Base-by-base conservation (phyloP, 306 rosid genomes). In the Oxytropis ochrocephala region DNA sequence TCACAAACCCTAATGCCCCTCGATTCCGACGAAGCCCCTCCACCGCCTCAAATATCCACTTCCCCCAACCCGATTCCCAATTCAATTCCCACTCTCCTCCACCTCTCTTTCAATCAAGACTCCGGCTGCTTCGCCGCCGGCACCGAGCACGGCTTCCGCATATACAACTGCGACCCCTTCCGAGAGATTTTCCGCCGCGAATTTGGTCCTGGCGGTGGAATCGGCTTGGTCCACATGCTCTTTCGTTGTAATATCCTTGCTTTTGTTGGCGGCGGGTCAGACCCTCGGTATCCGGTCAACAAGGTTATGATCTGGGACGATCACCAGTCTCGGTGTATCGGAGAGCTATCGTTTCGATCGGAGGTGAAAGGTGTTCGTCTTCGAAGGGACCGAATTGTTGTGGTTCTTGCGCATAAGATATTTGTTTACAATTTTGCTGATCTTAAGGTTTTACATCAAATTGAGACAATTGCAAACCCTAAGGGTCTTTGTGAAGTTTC, bases 291-390 rank as follows among this genome's bases (percentile, higher is more conserved):
- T 32, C 83, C 97, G n/a, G 33, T 74, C 1, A 83, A 85, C 68
- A 88, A 88, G 79, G 96, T 91, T 39, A 91, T 88, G 89, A 83
- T 91, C 14, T 91, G 97, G 97, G 91, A 91, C 76, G 85, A 88
- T 61, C 80, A 83, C 53, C 78, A 80, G 65, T 80, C 88, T 0
- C 79, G 89, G 13, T 91, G 91, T 72, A 82, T 85, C 57, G 86
- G 86, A 33, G 94, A 87, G 74, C 87, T 91, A 3, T 80, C 94
- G 0, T 91, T 89, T 62, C 83, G 97, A 0, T 82, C 97, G 1
- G 86, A 89, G 29, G 96, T 91, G 3, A 85, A 83, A 46, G 81
- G 86, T 1, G 85, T 91, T 56, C 78, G 84, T 5, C 91, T 91
- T 68, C 76, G 87, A 4, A 46, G 86, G n/a, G 96, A 89, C 65